These are phyloP conservation scores for Vaccinium macrocarpon DNA, from an alignment of 148 eudicot genomes.

Conservation along the genomic window DNA sequence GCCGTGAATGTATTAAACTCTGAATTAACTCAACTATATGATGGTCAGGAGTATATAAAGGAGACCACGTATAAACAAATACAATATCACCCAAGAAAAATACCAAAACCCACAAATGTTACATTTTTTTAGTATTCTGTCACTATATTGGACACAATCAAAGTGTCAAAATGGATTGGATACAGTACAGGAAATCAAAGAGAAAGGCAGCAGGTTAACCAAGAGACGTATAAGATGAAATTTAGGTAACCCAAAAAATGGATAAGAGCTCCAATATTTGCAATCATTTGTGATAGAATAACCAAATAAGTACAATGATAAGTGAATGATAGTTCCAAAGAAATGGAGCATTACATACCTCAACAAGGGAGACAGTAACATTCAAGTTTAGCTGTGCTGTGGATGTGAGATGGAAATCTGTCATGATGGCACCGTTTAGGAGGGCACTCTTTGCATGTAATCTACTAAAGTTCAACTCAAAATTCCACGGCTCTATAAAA, in stretches of 20 bases:
- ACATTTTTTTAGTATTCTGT: background rate
- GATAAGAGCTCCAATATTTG: background rate
- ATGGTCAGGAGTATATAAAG: background rate
- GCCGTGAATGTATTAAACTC: background rate
- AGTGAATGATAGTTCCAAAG: background rate
- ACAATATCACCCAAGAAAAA: background rate
- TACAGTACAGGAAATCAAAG: background rate
- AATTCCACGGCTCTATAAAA: constrained; percentile 86
- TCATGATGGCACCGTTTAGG: constrained; percentile 40
- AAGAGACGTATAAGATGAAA: background rate
- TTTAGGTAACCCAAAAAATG: background rate
- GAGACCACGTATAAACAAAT: background rate
- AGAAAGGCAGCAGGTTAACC: background rate
- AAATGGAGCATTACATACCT: constrained; percentile 45
- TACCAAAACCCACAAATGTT: background rate
- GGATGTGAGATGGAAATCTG: constrained; percentile 58
- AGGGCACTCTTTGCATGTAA: constrained; percentile 56
- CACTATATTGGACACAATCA: background rate
- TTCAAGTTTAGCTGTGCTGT: constrained; percentile 67
- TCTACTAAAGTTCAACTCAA: constrained; percentile 49
- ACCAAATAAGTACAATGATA: background rate
- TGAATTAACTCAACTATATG: background rate
- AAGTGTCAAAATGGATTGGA: background rate
- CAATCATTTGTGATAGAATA: background rate
- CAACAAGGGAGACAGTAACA: constrained; percentile 69